These are phyloP conservation scores for Moesziomyces sp. DNA, from an alignment of 1,284 basidiomycete species.

Conservation along the genomic window DNA sequence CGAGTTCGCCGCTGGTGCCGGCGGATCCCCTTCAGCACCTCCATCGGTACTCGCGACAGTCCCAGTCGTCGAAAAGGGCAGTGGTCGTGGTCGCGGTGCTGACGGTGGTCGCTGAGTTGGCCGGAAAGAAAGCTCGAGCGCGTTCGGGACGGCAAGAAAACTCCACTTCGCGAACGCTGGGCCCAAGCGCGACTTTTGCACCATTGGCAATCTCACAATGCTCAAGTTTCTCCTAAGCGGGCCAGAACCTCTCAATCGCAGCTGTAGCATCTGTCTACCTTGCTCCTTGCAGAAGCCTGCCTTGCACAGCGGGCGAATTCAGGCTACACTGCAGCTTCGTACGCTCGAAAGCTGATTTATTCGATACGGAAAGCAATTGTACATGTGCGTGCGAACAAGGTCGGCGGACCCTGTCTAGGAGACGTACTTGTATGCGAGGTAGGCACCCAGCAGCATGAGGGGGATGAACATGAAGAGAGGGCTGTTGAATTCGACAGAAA, in stretches of 20 bases:
- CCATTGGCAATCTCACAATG: too few relatives aligned
- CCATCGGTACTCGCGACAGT: neutral
- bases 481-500: slow-evolving; percentile 24
- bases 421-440: slow-evolving; percentile 57
- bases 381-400: slow-evolving; percentile 11
- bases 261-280: too few relatives aligned
- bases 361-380: slow-evolving; percentile 2
- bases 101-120: neutral
- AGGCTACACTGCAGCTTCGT: neutral
- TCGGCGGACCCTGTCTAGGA: slow-evolving; percentile 18
- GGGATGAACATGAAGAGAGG: slow-evolving; percentile 64
- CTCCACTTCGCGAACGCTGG: too few relatives aligned
- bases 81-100: neutral
- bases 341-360: slow-evolving; percentile 1
- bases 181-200: too few relatives aligned
- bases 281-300: neutral
- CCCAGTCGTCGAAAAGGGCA: neutral
- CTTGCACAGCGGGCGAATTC: too few relatives aligned
- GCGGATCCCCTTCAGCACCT: neutral
- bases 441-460: slow-evolving; percentile 50
- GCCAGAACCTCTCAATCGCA: too few relatives aligned
- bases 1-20: neutral
- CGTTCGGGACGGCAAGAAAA: too few relatives aligned
- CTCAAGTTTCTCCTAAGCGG: too few relatives aligned
- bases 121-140: too few relatives aligned